phyloP scores from a whole-genome alignment of 2,329 filamentous ascomycete genomes.

The Cryoendolithus antarcticus region DNA sequence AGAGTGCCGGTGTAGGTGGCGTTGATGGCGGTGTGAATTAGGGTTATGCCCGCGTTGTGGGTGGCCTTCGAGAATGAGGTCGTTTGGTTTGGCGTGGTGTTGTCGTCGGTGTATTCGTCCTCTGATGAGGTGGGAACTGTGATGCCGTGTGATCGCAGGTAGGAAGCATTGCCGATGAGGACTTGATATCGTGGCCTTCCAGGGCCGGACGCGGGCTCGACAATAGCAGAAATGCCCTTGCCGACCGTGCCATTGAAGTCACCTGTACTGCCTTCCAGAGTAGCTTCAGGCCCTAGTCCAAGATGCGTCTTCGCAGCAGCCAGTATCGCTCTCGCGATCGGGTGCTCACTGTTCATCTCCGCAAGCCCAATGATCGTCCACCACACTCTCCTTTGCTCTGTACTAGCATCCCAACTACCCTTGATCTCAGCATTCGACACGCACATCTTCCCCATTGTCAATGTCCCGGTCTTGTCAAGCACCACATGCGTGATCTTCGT shows the following conservation, averaged over 20 bases:
- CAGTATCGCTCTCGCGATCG: conserved; percentile 82
- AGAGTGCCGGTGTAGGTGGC: conserved; percentile 68
- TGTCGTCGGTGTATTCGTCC: conserved; percentile 40
- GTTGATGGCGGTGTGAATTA: conserved; percentile 84
- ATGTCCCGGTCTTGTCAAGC: conserved; percentile 89
- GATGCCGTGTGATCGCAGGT: conserved; percentile 60
- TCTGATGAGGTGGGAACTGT: conserved; percentile 41
- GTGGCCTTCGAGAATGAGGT: conserved; percentile 27
- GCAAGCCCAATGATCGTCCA: conserved; percentile 94
- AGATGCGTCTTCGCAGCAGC: conserved; percentile 63
- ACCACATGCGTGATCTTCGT: conserved; percentile 85
- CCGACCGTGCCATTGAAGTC: conserved; percentile 78
- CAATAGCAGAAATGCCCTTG: conserved; percentile 67
- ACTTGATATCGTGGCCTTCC: conserved; percentile 63
- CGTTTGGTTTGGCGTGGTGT: conserved; percentile 16
- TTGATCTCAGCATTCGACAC: conserved; percentile 64
- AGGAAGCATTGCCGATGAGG: conserved; percentile 71
- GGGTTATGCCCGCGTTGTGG: conserved; percentile 59
- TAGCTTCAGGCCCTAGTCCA: conserved; percentile 56
- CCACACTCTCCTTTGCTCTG: conserved; percentile 65
- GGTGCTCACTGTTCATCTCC: conserved; percentile 91
- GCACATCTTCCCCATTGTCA: conserved; percentile 92
- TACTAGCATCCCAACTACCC: conserved; percentile 55
- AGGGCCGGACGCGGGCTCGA: conserved; percentile 61
- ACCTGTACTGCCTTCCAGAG: conserved; percentile 70